Evolutionary conservation across 257 asterid species (phyloP), one percentile per base, ranked within the genome.

Genomic region (Solanum chmielewskii): DNA sequence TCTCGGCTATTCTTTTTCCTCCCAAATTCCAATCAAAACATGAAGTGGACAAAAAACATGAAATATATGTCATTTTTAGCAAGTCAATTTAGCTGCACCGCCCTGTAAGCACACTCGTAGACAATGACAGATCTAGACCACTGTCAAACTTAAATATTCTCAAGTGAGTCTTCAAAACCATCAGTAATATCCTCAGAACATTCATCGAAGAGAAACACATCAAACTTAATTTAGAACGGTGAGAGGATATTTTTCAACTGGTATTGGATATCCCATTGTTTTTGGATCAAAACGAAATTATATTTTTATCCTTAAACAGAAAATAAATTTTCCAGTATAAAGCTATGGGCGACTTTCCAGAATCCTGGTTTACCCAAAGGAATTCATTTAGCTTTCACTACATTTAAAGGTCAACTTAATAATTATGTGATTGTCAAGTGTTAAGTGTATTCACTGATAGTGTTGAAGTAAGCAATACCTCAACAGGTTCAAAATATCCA

Each of bases 401-500:
- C 7, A 81, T 27, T 27, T 20, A 20, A 81, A 81, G 70, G 21
- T 31, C 7, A 81, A 31, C 31, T 21, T 49, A 33, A 52, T 49
- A 52, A 41, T 52, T 49, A 31, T 29, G 70, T 49, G 85, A 81
- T 52, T 31, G 29, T 33, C 85, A 49, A 29, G 31, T 49, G 85
- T 52, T 49, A 56, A 81, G 35, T 31, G 42, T 29, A 81, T 18
- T 29, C 52, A 15, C 70, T 49, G 47, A 31, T 29, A 52, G 70
- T 52, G 44, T 81, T 81, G 52, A 81, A 49, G 86, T 8, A n/a
- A 9, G 39, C 60, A 86, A 56, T 94, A 95, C 98, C 99, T 97
- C 99, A 84, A 93, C 87, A 68, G 99, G 99, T 92, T 93, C 94
- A 76, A 97, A 98, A 92, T 93, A 96, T 64, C 98, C 96, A 85